Percentiles rank a stretch among this genome's conserved stretches.
Conservation (phyloP, 257 asterid genomes). For the Coffea eugenioides region DNA sequence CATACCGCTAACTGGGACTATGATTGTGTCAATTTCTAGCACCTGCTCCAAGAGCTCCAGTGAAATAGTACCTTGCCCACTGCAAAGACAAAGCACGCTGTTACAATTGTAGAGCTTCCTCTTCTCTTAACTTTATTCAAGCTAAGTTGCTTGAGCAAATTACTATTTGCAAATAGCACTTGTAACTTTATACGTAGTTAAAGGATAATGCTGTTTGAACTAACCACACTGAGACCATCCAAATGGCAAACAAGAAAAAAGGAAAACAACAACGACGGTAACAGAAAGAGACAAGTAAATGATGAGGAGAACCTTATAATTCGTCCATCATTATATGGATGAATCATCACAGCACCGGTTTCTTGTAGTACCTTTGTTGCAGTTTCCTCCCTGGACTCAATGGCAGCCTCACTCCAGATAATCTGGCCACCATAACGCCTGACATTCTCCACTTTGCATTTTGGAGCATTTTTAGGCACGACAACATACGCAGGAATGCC, state of each 20-base stretch:
- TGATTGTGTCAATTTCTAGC: constrained; percentile 68
- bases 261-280: no score
- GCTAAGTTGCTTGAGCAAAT: neutral
- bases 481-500: constrained; percentile 86
- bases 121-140: neutral
- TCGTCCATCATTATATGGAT: constrained; percentile 82
- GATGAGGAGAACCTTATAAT: constrained; percentile 62
- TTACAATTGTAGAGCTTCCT: neutral
- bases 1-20: constrained; percentile 86
- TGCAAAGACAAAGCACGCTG: constrained; percentile 23
- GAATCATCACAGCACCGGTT: constrained; percentile 76
- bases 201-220: neutral
- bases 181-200: neutral
- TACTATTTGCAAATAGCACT: neutral
- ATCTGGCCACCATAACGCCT: constrained; percentile 80
- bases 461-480: constrained; percentile 81
- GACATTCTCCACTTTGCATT: constrained; percentile 93
- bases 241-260: neutral
- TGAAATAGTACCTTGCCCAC: constrained; percentile 92
- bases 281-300: neutral
- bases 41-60: constrained; percentile 86
- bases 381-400: constrained; percentile 77
- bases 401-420: constrained; percentile 70
- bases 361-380: constrained; percentile 67
- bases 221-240: neutral